Base-by-base conservation (phyloP, 2,329 filamentous ascomycete genomes). In the Davidsoniella australis region DNA sequence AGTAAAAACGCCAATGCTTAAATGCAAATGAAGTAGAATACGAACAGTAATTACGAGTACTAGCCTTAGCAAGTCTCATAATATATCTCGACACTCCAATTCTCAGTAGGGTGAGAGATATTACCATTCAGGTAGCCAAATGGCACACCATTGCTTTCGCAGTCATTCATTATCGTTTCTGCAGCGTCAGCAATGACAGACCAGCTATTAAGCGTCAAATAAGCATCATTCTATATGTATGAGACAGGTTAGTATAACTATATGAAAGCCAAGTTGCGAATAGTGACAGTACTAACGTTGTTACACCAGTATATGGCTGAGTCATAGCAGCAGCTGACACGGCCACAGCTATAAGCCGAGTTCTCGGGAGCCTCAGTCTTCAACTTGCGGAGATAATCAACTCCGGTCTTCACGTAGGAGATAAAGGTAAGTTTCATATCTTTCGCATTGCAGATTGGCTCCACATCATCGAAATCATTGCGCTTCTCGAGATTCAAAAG, bases 281-380 rank as follows among this genome's bases (percentile, higher is more conserved):
- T 9, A 12, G 29, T 37, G 26, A 12, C 12, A 14, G 24, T 33
- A 43, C 49, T 37, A 24, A 51, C 49, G 23, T 47, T 47, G 39
- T 51, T 51, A 26, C 49, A 51, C 49, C 49, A 51, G 39, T 51
- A 48, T 12, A 51, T 38, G 14, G 29, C 44, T 3, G 44, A 41
- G 18, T 47, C 44, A 17, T 51, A 47, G 16, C 36, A 38, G 40
- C 49, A 51, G 45, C 44, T 44, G 8, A 51, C 20, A 14, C 49
- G 49, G 44, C 49, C 45, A 20, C 49, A 51, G 39, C 43, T 39
- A n/a, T 40, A 12, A 20, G 49, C 26, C 7, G 48, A 36, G 23
- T 50, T 50, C 29, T 50, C 9, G 14, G 48, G 48, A 5, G 43
- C 42, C 3, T 36, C 4, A 7, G 43, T 36, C 2, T 29, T n/a